Evolutionary conservation across 2,329 filamentous ascomycete genomes (phyloP).

Genomic region (Zymoseptoria ardabiliae): DNA sequence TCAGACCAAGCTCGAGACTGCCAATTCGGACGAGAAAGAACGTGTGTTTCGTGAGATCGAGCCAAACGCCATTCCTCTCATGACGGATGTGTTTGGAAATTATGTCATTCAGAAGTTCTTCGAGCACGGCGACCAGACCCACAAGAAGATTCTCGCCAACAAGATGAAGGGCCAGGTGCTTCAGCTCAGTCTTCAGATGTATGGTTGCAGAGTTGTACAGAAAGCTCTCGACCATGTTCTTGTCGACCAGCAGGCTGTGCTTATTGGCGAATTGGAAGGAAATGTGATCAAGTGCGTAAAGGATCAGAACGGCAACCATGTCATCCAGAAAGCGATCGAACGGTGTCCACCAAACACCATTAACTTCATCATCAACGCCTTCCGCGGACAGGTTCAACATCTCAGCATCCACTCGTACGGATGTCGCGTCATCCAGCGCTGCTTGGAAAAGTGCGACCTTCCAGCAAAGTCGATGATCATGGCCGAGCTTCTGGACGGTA

Average conservation of each 20-base stretch:
- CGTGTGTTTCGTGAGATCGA: conserved; percentile 82
- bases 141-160: conserved; percentile 79
- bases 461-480: conserved; percentile 66
- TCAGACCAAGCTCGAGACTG: conserved; percentile 81
- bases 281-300: conserved; percentile 71
- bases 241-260: conserved; percentile 78
- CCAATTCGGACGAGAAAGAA: conserved; percentile 94
- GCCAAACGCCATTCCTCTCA: conserved; percentile 75
- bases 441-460: conserved; percentile 70
- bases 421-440: conserved; percentile 86
- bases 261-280: conserved; percentile 74
- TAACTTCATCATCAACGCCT: conserved; percentile 74
- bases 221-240: conserved; percentile 89
- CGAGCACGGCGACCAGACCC: conserved; percentile 85
- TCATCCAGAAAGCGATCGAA: conserved; percentile 89
- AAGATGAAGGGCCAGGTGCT: conserved; percentile 83
- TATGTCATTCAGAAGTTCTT: conserved; percentile 98
- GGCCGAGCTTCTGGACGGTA: conserved; percentile 67
- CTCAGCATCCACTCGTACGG: conserved; percentile 77
- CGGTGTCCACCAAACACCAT: conserved; percentile 70
- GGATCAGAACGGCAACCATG: conserved; percentile 91
- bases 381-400: conserved; percentile 65
- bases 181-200: conserved; percentile 76
- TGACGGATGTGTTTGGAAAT: conserved; percentile 96
- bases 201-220: conserved; percentile 91